Base-by-base conservation (phyloP, 768 basidiomycete genomes). In the Mycena metata region DNA sequence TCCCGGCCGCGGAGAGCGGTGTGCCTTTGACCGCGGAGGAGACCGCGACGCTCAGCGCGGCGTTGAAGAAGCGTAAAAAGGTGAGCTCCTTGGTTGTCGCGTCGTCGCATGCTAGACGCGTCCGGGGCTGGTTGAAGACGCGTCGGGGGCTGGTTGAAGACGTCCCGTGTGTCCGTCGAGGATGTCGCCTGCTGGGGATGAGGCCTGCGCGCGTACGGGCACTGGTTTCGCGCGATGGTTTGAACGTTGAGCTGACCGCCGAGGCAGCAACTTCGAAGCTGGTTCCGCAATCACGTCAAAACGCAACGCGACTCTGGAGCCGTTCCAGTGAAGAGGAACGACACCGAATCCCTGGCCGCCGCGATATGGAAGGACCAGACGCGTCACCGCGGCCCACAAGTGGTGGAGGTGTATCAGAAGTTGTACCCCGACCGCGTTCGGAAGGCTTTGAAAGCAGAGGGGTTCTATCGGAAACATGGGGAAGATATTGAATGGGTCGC, bases 351-450 rank as follows among this genome's bases (percentile, higher is more conserved):
- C 12, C 2, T 49, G 0, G 19, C 43, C 0, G 63, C 26, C 3
- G 54, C 54, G 33, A 35, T 57, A 10, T 56, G 51, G 54, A 16
- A 26, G 23, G 35, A 26, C 10, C 15, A 19, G 15, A 26, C 19
- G 23, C 52, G 63, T 12, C 51, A 35, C n/a, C 54, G 63, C 15
- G 45, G 33, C 15, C 63, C 63, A 15, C 63, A 64, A n/a, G 36
- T 56, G n/a, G 30, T 64, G 8, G 63, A 64, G 19, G 2, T 56
- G 2, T 64, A 46, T 35, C 54, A 56, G 35, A 54, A 46, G 43
- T 17, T 23, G 54, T 64, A 49, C 24, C 43, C 43, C 3, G 45
- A 56, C 1, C 42, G 33, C 17, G 43, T 56, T 5, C 9, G 7
- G 4, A 54, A 30, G 1, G 63, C 45, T 11, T 11, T 66, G 30